phyloP scores from a whole-genome alignment of 2,329 filamentous ascomycete species.

The Arthrinium phaeospermum region DNA sequence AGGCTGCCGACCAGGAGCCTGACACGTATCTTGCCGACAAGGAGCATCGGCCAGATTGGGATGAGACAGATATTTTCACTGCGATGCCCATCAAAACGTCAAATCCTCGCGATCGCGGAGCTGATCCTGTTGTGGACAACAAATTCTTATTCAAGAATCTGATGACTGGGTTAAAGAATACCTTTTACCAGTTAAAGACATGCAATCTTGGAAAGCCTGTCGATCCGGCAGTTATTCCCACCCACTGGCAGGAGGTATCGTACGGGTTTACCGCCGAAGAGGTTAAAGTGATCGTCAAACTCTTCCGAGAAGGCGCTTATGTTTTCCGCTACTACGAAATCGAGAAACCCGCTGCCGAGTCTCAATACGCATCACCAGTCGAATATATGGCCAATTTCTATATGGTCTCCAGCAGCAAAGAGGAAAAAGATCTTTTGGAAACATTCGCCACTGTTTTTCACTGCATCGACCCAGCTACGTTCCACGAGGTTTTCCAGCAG shows the following conservation, averaged over 20 bases:
- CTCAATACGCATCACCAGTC: constrained; percentile 78
- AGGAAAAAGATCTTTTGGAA: constrained; percentile 96
- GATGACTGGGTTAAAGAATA: constrained; percentile 93
- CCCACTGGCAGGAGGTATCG: constrained; percentile 94
- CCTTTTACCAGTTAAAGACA: constrained; percentile 91
- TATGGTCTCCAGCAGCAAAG: constrained; percentile 90
- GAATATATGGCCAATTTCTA: constrained; percentile 95
- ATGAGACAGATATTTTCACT: constrained; percentile 96
- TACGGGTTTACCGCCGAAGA: constrained; percentile 98
- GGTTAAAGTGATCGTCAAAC: constrained; percentile 92
- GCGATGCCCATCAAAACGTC: constrained; percentile 96
- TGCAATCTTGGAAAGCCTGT: constrained; percentile 80
- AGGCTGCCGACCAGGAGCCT: constrained; percentile 63
- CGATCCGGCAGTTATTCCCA: constrained; percentile 78
- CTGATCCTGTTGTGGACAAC: constrained; percentile 93
- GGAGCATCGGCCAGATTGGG: constrained; percentile 86
- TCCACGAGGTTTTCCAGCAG: constrained; percentile 97
- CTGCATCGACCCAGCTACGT: constrained; percentile 96
- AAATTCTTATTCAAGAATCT: constrained; percentile 98
- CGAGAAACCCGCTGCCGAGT: constrained; percentile 76
- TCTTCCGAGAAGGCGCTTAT: constrained; percentile 94
- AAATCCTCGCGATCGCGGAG: constrained; percentile 85
- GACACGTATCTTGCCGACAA: constrained; percentile 88
- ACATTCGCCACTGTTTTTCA: constrained; percentile 99
- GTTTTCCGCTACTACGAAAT: constrained; percentile 98